phyloP scores from a whole-genome alignment of 176 grass and related monocot genomes.

The Tuctoria greenei region DNA sequence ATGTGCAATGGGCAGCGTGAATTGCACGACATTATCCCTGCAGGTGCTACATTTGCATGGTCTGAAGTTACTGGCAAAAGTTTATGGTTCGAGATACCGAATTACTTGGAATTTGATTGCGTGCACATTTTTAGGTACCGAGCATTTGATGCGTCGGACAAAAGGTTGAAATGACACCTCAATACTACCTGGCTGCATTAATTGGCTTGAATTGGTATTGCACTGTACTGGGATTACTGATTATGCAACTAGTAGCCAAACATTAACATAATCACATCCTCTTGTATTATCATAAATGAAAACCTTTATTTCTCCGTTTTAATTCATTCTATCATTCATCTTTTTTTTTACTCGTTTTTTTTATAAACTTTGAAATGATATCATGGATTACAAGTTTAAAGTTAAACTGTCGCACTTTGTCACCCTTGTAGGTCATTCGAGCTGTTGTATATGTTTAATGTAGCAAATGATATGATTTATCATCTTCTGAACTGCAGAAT shows the following conservation, averaged over 20 bases:
- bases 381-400: too few species aligned
- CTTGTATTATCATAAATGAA: background rate
- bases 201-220: background rate
- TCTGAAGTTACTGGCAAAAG: background rate
- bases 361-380: too few species aligned
- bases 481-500: too few species aligned
- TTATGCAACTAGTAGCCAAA: background rate
- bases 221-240: background rate
- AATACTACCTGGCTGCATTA: background rate
- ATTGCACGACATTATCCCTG: background rate
- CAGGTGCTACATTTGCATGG: background rate
- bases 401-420: too few species aligned
- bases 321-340: background rate
- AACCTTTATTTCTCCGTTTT: background rate
- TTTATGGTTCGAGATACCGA: background rate
- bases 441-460: too few species aligned
- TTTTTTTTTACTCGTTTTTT: too few species aligned
- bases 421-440: too few species aligned
- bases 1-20: background rate
- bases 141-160: background rate
- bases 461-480: too few species aligned
- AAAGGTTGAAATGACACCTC: background rate
- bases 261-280: background rate
- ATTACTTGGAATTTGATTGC: background rate
- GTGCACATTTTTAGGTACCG: background rate